phyloP scores from a whole-genome alignment of 176 grass and related monocot species.

The Coix lacrymajobi region DNA sequence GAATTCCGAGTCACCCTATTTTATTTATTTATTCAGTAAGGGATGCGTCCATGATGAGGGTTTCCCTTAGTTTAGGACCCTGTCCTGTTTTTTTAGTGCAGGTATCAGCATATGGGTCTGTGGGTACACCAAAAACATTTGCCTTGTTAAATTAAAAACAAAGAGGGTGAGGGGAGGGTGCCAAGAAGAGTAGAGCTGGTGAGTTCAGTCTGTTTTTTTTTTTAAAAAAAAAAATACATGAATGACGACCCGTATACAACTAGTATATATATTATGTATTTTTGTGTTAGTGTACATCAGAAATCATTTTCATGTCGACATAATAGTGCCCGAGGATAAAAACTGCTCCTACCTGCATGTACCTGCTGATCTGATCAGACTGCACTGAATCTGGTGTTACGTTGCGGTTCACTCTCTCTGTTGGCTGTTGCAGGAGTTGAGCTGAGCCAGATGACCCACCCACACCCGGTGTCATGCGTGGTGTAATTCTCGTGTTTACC shows the following conservation, averaged over 20 bases:
- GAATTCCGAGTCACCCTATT: not conserved
- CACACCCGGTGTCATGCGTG: not conserved
- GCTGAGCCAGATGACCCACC: not conserved
- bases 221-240: not conserved
- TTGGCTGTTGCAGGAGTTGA: not conserved
- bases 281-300: not conserved
- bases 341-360: not conserved
- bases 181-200: conserved; percentile 22
- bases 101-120: conserved; percentile 11
- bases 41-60: conserved; percentile 33
- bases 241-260: conserved; percentile 29
- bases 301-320: conserved; percentile 17
- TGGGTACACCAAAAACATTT: conserved; percentile 31
- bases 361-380: not conserved
- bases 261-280: conserved; percentile 15
- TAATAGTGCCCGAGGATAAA: not conserved
- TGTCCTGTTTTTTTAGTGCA: not conserved
- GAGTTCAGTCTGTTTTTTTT: conserved; percentile 13
- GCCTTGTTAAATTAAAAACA: conserved; percentile 28
- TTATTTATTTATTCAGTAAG: too few species aligned
- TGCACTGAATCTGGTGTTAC: not conserved
- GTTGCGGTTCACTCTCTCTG: not conserved
- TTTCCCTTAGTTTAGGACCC: conserved; percentile 27
- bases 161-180: not conserved
- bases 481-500: not conserved